Base-by-base conservation (phyloP, 331 rosid species). In the Quercus phellos region DNA sequence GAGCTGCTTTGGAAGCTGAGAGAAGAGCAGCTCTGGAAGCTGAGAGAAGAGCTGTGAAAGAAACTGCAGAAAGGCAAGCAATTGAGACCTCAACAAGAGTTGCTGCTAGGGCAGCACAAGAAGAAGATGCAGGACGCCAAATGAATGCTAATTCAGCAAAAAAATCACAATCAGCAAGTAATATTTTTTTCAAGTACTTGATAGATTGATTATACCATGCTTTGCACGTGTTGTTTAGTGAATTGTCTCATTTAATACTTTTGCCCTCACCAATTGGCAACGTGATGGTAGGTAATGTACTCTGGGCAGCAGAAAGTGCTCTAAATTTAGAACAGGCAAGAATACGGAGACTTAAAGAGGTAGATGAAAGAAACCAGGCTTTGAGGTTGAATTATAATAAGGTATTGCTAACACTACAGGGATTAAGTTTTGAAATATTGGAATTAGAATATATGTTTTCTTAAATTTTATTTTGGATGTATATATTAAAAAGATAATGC, bases 1-100 rank as follows among this genome's bases (percentile, higher is more conserved):
- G 75, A 80, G 94, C 91, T 80, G 88, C 88, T 64, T 19, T 88
- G 77, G 98, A 94, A 84, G 89, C 93, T 80, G 92, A 94, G 83
- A 85, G 71, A 58, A 88, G 82, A 82, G 94, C 89, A 74, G 86
- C 85, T 64, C 12, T 88, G 77, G 98, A 94, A 84, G 89, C 93
- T 80, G 92, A 94, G 83, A 85, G 71, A 58, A 88, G 82, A 82
- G 93, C 89, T 71, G 86, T 84, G 68, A 58, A 82, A 51, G 90
- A 90, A 81, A 94, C 88, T 51, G 63, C 79, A 24, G 90, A 77
- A 83, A 86, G 74, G 86, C 78, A 78, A 75, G 85, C 79, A 35
- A 73, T 70, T 59, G 89, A 85, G 78, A 71, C 76, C 70, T 77
- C 83, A 69, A 86, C 78, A 32, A 86, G 53, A 42, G 85, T 53